Conservation (phyloP, 2,329 filamentous ascomycete genomes). For the Lojkania enalia region DNA sequence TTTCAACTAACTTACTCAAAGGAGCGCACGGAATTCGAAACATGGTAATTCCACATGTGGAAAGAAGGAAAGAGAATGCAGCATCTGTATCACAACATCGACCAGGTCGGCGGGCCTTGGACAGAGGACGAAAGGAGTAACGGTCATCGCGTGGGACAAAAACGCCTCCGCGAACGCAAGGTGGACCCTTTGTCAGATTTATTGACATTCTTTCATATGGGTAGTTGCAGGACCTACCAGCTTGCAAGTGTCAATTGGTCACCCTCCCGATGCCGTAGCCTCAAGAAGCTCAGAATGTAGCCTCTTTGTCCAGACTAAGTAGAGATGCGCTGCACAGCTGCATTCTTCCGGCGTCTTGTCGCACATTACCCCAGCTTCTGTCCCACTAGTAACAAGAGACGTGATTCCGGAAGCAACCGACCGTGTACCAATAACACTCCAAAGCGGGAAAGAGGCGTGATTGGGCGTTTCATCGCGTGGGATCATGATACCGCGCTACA, state of each 20-base stretch:
- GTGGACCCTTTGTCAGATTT: constrained; percentile 7
- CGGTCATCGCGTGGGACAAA: constrained; percentile 2
- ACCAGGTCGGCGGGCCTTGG: constrained; percentile 4
- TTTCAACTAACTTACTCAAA: neutral
- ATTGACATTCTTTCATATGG: constrained; percentile 8
- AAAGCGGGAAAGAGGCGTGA: too few species aligned
- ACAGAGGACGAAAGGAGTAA: neutral
- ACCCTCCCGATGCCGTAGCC: neutral
- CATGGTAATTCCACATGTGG: too few species aligned
- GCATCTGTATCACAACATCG: constrained; percentile 1
- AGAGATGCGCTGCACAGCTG: too few species aligned
- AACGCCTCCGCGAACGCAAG: constrained; percentile 10
- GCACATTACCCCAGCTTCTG: too few species aligned
- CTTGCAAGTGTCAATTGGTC: neutral
- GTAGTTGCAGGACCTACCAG: neutral
- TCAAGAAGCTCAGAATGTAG: neutral
- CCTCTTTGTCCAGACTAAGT: neutral
- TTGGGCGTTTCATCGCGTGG: too few species aligned
- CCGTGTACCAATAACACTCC: too few species aligned
- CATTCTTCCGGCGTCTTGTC: too few species aligned
- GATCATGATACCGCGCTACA: too few species aligned
- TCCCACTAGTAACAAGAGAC: neutral
- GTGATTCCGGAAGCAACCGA: neutral
- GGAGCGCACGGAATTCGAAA: neutral
- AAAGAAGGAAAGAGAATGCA: neutral